Percentiles rank a stretch among this genome's conserved stretches.
phyloP scores from a whole-genome alignment of 768 basidiomycete genomes.

The Kwoniella mangroviensis region DNA sequence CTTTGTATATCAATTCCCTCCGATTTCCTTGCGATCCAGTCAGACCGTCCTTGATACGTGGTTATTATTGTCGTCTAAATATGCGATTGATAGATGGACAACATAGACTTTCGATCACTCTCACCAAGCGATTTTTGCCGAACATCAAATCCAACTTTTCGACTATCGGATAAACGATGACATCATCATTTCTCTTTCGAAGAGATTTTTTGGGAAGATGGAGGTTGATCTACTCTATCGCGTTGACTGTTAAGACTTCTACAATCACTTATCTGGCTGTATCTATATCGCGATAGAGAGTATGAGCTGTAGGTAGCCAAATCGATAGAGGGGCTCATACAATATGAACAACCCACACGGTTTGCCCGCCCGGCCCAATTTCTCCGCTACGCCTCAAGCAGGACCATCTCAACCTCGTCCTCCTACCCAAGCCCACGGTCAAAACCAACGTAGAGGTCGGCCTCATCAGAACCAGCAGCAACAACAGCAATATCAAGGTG shows the following conservation, averaged over 20 bases:
- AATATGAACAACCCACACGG: constrained; percentile 21
- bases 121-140: constrained; percentile 8
- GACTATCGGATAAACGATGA: constrained; percentile 3
- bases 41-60: not conserved
- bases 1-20: too few relatives aligned
- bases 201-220: not conserved
- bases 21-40: too few relatives aligned
- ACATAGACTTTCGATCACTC: too few relatives aligned
- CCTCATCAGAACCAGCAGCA: not conserved
- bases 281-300: too few relatives aligned
- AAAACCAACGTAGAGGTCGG: not conserved
- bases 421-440: not conserved
- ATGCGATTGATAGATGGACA: not conserved
- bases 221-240: not conserved
- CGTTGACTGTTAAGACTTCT: not conserved
- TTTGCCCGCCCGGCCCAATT: constrained; percentile 22
- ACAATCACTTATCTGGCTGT: too few relatives aligned
- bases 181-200: constrained; percentile 16
- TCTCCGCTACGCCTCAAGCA: constrained; percentile 7
- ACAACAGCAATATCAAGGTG: constrained; percentile 1
- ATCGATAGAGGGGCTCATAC: not conserved
- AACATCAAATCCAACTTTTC: constrained; percentile 3
- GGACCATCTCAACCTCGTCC: constrained; percentile 25
- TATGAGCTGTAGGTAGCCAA: too few relatives aligned
- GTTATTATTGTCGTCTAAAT: not conserved